Conservation (phyloP, 768 basidiomycete species). For the Pulveroboletus ravenelii region DNA sequence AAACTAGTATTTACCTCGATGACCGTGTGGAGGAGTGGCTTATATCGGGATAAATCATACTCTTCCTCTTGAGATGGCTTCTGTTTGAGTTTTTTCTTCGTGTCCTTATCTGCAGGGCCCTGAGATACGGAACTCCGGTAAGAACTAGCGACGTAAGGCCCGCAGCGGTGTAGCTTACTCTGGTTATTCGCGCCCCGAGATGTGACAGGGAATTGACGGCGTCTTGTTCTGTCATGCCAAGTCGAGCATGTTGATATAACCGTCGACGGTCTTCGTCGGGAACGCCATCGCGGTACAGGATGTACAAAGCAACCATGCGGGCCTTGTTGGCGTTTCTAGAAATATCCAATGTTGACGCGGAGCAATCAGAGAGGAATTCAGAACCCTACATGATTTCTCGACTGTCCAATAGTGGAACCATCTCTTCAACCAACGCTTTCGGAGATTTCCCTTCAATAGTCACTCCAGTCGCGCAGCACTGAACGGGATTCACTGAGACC, state of each 20-base stretch:
- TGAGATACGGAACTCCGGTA: slow-evolving; percentile 24
- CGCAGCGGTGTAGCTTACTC: slow-evolving; percentile 45
- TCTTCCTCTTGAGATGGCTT: slow-evolving; percentile 78
- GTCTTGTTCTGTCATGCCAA: slow-evolving; percentile 87
- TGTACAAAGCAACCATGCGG: slow-evolving; percentile 92
- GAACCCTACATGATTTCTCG: slow-evolving; percentile 69
- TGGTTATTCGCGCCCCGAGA: slow-evolving; percentile 78
- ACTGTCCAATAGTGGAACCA: slow-evolving; percentile 94
- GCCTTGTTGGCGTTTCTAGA: slow-evolving; percentile 86
- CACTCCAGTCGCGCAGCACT: slow-evolving; percentile 92
- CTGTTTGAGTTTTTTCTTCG: slow-evolving; percentile 76
- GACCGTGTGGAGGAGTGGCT: slow-evolving; percentile 74
- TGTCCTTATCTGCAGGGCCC: slow-evolving; percentile 74
- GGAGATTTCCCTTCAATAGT: slow-evolving; percentile 93
- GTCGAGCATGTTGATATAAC: slow-evolving; percentile 89
- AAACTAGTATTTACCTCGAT: slow-evolving; percentile 60
- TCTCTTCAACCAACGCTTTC: slow-evolving; percentile 92
- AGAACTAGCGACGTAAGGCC: neutral
- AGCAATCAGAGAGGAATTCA: neutral
- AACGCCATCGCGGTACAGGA: slow-evolving; percentile 92
- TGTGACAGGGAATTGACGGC: slow-evolving; percentile 82
- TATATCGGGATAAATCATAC: slow-evolving; percentile 93
- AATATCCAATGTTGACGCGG: neutral
- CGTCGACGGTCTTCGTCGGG: slow-evolving; percentile 97
- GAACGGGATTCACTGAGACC: slow-evolving; percentile 1